Percentiles rank a stretch among this genome's conserved stretches.
Evolutionary conservation across 2,329 filamentous ascomycete species (phyloP).

Genomic region (Graphilbum ipis-grandicollis): DNA sequence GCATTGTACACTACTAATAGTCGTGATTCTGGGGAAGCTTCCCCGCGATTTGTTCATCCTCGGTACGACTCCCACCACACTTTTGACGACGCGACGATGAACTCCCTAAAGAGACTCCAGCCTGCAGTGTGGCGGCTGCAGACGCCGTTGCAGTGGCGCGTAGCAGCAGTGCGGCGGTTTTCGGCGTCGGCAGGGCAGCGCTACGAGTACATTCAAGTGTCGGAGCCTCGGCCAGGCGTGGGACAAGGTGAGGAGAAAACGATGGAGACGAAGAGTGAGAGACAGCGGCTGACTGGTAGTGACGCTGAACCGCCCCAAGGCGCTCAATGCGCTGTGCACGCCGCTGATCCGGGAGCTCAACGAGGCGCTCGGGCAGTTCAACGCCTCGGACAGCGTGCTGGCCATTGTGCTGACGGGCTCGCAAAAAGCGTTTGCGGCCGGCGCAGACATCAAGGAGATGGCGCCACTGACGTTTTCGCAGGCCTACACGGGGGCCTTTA

Average conservation of each 20-base stretch:
- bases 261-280: too few relatives aligned
- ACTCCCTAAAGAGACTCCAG: constrained; percentile 38
- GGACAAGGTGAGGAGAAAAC: constrained; percentile 84
- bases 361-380: constrained; percentile 53
- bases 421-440: constrained; percentile 79
- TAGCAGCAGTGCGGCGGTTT: constrained; percentile 37
- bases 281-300: constrained; percentile 42
- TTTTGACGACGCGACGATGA: constrained; percentile 21
- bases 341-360: constrained; percentile 86
- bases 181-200: constrained; percentile 25
- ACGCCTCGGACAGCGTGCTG: constrained; percentile 49
- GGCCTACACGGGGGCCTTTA: constrained; percentile 82
- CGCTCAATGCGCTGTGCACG: constrained; percentile 82
- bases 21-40: too few relatives aligned
- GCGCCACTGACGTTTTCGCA: constrained; percentile 73
- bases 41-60: too few relatives aligned
- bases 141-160: constrained; percentile 36
- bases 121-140: constrained; percentile 44
- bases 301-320: constrained; percentile 84
- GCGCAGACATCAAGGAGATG: constrained; percentile 99
- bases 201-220: constrained; percentile 73
- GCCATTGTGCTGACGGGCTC: constrained; percentile 80
- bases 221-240: constrained; percentile 73
- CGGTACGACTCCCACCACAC: too few relatives aligned
- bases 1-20: too few relatives aligned